Base-by-base conservation (phyloP, 768 basidiomycete genomes). In the Suillus variegatus region DNA sequence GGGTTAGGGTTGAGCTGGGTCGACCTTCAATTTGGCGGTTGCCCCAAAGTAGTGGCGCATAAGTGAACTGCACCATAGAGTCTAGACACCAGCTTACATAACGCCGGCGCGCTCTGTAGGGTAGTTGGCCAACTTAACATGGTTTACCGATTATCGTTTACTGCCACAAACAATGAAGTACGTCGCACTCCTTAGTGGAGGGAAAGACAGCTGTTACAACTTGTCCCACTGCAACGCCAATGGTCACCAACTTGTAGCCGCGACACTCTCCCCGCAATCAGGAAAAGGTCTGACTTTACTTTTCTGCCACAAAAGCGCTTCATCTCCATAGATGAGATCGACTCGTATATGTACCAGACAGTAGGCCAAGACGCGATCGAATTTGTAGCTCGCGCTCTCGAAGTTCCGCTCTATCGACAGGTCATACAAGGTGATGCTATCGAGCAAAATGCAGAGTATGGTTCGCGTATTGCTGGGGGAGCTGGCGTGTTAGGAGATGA, bases 261-360 rank as follows among this genome's bases (percentile, higher is more conserved):
- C 95, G 6, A 94, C 94, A 47, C 82, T 99, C 51, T 84, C 92
- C 13, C 97, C 97, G 25, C 86, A 84, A 67, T 79, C 83, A 65
- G 96, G 94, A 71, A 92, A 90, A 87, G 96, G 97, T 95, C 70
- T 72, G 72, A 64, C 61, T 65, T 57, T 63, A 63, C 66, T 35
- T 69, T 62, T 47, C 51, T 38, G 65, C 28, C 65, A 32, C 28
- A 18, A 55, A 51, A 65, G 65, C n/a, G 20, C 20, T 63, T 68
- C 68, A 41, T 36, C 67, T 52, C 36, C 10, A n/a, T 76, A 97
- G 97, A 99, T 82, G 97, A 99, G 82, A 87, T 99, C 72, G 96
- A 99, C 77, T 98, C 96, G 28, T 99, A 95, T 80, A 83, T 99
- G 76, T 99, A 98, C 77, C 97, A 99, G 76, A 98, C 97, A n/a